A percentile compares a stretch with the other conserved stretches of the same genome.
These are phyloP conservation scores for Epichloe aotearoae DNA, from an alignment of 2,329 filamentous ascomycete species.

Conservation along the genomic window DNA sequence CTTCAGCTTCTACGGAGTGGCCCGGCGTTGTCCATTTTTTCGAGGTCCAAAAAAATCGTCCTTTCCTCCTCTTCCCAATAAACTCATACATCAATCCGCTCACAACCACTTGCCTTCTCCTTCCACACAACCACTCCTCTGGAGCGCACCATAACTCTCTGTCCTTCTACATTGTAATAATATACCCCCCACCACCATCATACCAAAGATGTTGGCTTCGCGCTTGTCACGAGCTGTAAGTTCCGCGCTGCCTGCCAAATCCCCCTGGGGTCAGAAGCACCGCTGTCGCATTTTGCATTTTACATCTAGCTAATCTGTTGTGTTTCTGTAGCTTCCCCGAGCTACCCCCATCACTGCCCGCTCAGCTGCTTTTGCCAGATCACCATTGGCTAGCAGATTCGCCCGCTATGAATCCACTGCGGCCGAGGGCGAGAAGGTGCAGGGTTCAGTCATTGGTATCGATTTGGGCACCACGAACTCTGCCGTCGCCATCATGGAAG, in stretches of 20 bases:
- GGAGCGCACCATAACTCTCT: conserved; percentile 19
- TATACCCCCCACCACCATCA: conserved; percentile 20
- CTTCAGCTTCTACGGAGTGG: conserved; percentile 26
- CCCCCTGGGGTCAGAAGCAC: background rate
- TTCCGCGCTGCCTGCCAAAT: background rate
- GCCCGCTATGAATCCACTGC: conserved; percentile 62
- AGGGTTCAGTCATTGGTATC: conserved; percentile 94
- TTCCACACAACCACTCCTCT: conserved; percentile 14
- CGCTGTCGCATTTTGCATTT: background rate
- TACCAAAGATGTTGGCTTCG: conserved; percentile 55
- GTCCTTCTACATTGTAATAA: conserved; percentile 18
- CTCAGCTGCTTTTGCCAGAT: conserved; percentile 52
- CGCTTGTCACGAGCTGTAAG: conserved; percentile 65
- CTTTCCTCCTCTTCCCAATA: conserved; percentile 15
- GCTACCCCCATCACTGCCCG: conserved; percentile 56
- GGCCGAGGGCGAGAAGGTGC: conserved; percentile 57
- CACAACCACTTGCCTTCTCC: conserved; percentile 13
- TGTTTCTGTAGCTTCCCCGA: conserved; percentile 54
- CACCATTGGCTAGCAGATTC: conserved; percentile 60
- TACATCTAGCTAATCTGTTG: conserved; percentile 10
- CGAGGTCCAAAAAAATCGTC: conserved; percentile 22
- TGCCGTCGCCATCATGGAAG: conserved; percentile 94
- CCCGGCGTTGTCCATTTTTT: conserved; percentile 19
- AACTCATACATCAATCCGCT: conserved; percentile 9
- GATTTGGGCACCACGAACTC: conserved; percentile 98